Evolutionary conservation across 345 rosid genomes (phyloP).

Genomic region (Camelina sativa): DNA sequence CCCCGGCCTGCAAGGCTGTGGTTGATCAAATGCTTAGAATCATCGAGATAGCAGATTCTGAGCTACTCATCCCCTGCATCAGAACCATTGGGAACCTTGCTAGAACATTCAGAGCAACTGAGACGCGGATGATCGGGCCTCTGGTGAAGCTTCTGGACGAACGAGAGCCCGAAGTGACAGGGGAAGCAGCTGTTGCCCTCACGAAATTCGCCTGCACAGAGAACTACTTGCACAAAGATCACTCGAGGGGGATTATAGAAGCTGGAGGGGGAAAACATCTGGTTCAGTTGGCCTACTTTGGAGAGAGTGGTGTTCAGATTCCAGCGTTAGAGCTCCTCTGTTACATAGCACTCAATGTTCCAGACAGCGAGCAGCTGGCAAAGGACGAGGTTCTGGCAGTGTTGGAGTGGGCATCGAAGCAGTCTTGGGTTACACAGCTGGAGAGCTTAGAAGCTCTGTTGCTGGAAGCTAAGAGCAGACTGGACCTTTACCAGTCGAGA

Average conservation of each 20-base stretch:
- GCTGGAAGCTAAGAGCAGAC: slow-evolving; percentile 70
- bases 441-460: slow-evolving; percentile 58
- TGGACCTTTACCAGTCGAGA: slow-evolving; percentile 91
- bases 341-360: slow-evolving; percentile 79
- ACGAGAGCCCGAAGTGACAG: slow-evolving; percentile 68
- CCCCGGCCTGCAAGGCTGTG: slow-evolving; percentile 89
- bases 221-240: slow-evolving; percentile 86
- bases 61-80: slow-evolving; percentile 78
- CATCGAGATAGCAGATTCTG: slow-evolving; percentile 70
- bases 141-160: slow-evolving; percentile 92
- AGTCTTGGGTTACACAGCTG: slow-evolving; percentile 60
- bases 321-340: slow-evolving; percentile 69
- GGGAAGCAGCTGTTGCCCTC: slow-evolving; percentile 75
- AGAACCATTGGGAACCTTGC: slow-evolving; percentile 89
- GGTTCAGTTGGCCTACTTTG: slow-evolving; percentile 87
- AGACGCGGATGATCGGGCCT: slow-evolving; percentile 85
- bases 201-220: slow-evolving; percentile 80
- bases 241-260: slow-evolving; percentile 77
- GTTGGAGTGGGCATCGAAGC: slow-evolving; percentile 92
- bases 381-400: slow-evolving; percentile 76
- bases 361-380: slow-evolving; percentile 89
- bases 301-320: slow-evolving; percentile 73
- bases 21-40: slow-evolving; percentile 76
- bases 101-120: slow-evolving; percentile 89
- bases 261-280: slow-evolving; percentile 88